These are phyloP conservation scores for Trichoderma virens DNA, from an alignment of 495 filamentous ascomycete species.

Conservation along the genomic window DNA sequence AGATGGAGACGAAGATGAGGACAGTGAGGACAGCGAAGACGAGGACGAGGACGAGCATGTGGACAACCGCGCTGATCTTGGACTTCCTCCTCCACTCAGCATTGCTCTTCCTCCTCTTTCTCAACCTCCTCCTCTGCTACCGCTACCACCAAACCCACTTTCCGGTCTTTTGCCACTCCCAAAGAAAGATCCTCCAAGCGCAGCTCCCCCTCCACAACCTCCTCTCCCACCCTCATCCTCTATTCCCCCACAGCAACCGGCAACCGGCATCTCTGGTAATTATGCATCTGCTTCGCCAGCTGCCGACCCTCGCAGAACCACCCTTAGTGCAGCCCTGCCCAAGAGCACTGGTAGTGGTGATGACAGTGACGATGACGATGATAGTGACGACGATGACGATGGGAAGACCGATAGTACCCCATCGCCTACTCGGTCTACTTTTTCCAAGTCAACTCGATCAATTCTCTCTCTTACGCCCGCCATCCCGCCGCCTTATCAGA, in stretches of 20 bases:
- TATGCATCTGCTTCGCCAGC: neutral
- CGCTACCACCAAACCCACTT: neutral
- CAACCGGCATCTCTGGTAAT: neutral
- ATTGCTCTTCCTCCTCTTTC: neutral
- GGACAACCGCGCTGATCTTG: neutral
- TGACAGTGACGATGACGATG: conserved; percentile 10
- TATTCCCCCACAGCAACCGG: neutral
- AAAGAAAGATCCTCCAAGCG: neutral
- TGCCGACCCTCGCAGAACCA: neutral
- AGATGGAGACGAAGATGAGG: neutral
- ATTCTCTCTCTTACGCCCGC: neutral
- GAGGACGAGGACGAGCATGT: conserved; percentile 6
- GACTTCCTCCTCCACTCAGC: neutral
- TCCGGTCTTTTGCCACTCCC: neutral
- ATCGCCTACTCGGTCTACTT: neutral
- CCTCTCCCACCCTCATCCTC: neutral
- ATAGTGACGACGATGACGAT: conserved; percentile 8
- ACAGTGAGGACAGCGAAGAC: conserved; percentile 10
- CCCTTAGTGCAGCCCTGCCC: neutral
- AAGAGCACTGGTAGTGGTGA: conserved; percentile 10
- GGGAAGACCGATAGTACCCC: too few relatives aligned
- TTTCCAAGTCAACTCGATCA: neutral
- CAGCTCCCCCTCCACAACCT: neutral
- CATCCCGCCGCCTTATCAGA: neutral
- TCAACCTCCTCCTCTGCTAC: neutral